These are phyloP conservation scores for Cytauxzoon felis DNA, from an alignment of 169 alveolate species.

Conservation along the genomic window DNA sequence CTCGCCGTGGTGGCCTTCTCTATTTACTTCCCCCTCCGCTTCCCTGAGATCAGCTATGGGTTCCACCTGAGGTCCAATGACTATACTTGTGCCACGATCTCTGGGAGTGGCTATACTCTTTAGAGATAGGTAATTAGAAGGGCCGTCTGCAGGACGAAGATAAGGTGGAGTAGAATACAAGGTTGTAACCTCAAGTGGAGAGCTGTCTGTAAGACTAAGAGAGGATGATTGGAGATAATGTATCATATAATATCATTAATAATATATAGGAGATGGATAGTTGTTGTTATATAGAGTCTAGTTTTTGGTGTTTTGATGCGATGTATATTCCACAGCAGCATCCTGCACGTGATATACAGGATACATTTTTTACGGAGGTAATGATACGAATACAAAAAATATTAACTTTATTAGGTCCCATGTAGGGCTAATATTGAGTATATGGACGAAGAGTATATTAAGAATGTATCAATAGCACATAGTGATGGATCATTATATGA, in stretches of 20 bases:
- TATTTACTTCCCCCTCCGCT: too few species aligned
- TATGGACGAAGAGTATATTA: slow-evolving; percentile 80
- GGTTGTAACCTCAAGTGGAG: slow-evolving; percentile 82
- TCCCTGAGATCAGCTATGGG: too few species aligned
- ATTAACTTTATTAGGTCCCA: slow-evolving; percentile 44
- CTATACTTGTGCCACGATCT: too few species aligned
- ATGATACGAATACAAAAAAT: slow-evolving; percentile 23
- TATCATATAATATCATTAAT: slow-evolving; percentile 80
- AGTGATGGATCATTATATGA: slow-evolving; percentile 90
- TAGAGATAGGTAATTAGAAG: too few species aligned
- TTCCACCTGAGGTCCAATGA: too few species aligned
- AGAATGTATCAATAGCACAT: slow-evolving; percentile 90
- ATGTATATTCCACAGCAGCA: slow-evolving; percentile 99
- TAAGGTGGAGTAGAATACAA: too few species aligned
- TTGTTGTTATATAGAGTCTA: slow-evolving; percentile 93
- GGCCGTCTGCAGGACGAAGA: too few species aligned
- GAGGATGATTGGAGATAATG: slow-evolving; percentile 82
- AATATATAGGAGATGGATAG: slow-evolving; percentile 99
- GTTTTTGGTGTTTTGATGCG: slow-evolving; percentile 99
- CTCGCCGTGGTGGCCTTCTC: too few species aligned
- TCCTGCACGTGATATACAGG: slow-evolving; percentile 99
- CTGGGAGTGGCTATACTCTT: too few species aligned
- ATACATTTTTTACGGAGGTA: slow-evolving; percentile 93
- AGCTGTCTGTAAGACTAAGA: slow-evolving; percentile 73
- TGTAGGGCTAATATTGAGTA: slow-evolving; percentile 48